A percentile compares a stretch with the other conserved stretches of the same genome.
phyloP scores from a whole-genome alignment of 805 yeast genomes.

The Yarrowia porcina region DNA sequence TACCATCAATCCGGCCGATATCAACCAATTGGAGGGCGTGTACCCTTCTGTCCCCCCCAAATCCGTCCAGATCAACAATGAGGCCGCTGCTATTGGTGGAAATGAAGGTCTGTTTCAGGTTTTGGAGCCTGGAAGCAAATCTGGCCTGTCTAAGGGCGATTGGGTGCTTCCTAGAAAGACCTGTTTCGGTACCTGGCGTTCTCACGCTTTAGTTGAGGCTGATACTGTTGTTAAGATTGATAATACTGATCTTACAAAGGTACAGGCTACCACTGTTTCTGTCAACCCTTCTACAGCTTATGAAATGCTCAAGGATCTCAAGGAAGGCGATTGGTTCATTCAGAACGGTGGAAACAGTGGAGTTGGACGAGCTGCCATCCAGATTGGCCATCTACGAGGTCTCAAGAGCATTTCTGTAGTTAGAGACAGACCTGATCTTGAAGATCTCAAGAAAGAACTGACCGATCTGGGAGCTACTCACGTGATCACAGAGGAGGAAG shows the following conservation, averaged over 20 bases:
- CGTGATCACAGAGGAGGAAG: conserved; percentile 87
- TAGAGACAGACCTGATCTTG: conserved; percentile 77
- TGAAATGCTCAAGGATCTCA: conserved; percentile 71
- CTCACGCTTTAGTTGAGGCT: conserved; percentile 59
- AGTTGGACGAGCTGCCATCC: conserved; percentile 89
- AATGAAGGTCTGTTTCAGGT: conserved; percentile 91
- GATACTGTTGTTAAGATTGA: conserved; percentile 43
- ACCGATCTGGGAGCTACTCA: conserved; percentile 72
- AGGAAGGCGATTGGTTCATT: conserved; percentile 79
- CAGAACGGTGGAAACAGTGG: conserved; percentile 97
- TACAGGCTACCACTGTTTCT: conserved; percentile 75
- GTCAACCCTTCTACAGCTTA: conserved; percentile 94
- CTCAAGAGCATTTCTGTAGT: conserved; percentile 82
- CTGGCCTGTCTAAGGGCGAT: conserved; percentile 60
- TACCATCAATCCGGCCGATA: conserved; percentile 88
- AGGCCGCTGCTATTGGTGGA: conserved; percentile 76
- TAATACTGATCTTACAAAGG: conserved; percentile 37
- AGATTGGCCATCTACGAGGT: conserved; percentile 75
- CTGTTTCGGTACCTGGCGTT: conserved; percentile 92
- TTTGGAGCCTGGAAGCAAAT: conserved; percentile 58
- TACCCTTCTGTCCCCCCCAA: conserved; percentile 75
- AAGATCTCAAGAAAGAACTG: conserved; percentile 56
- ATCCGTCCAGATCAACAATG: conserved; percentile 45
- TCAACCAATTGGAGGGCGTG: conserved; percentile 80
- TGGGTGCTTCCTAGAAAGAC: conserved; percentile 80